Evolutionary conservation across 2,329 filamentous ascomycete genomes (phyloP).

Genomic region (Geosmithia morbida): DNA sequence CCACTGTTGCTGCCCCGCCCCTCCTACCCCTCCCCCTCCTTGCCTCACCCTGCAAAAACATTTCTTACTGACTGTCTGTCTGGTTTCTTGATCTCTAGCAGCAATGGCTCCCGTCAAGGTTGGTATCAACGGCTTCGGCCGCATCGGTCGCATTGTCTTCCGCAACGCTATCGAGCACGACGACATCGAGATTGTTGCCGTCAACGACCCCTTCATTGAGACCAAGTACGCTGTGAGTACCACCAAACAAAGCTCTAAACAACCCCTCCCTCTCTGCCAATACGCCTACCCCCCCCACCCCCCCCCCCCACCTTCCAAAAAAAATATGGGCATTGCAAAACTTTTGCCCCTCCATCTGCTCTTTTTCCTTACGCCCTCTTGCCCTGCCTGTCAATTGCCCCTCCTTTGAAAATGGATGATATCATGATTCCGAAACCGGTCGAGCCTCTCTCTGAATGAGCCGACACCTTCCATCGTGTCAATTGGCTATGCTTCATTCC

Average conservation of each 20-base stretch:
- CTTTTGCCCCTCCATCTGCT: conserved; percentile 2
- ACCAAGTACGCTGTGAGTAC: conserved; percentile 84
- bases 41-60: conserved; percentile 1
- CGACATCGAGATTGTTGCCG: conserved; percentile 84
- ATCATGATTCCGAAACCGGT: conserved; percentile 1
- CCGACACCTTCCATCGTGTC: neutral
- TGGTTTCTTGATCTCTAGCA: conserved; percentile 6
- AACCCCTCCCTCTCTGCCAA: conserved; percentile 2
- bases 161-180: conserved; percentile 87
- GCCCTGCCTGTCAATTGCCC: neutral
- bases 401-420: conserved; percentile 1
- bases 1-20: neutral
- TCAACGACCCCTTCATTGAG: conserved; percentile 99
- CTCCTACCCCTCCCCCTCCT: conserved; percentile 2
- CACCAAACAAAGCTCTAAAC: neutral
- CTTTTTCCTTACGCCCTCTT: neutral
- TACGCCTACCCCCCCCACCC: neutral
- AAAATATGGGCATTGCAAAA: neutral
- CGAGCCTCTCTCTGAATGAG: neutral
- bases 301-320: conserved; percentile 5
- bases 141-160: conserved; percentile 98
- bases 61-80: neutral
- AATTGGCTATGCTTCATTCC: neutral
- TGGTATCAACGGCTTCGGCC: conserved; percentile 99
- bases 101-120: conserved; percentile 50